Base-by-base conservation (phyloP, 2,329 filamentous ascomycete species). In the Pseudocercospora macadamiae region DNA sequence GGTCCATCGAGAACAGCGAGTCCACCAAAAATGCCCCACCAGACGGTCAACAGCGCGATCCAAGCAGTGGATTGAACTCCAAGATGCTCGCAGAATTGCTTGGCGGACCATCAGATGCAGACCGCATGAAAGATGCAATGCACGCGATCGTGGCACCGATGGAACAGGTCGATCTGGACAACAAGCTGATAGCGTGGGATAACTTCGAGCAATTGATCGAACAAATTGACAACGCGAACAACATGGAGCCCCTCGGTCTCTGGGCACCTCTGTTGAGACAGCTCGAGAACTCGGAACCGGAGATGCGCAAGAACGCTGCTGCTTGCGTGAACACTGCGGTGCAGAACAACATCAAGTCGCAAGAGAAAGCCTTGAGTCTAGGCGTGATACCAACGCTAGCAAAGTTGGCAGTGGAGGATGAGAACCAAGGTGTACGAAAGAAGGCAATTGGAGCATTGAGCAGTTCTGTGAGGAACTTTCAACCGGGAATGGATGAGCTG, bases 261-360 rank as follows among this genome's bases (percentile, higher is more conserved):
- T 99, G 95, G 95, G 83, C 84, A 9, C 91, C 91, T 8, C 80
- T 99, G 36, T 79, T 97, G 9, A 76, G 81, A 7, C 85, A 89
- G 63, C 80, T 99, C 12, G 80, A 82, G 51, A 82, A 87, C 69
- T 80, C 83, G 9, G 88, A 95, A 70, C 73, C 81, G 4, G 89
- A 95, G 63, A 80, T 96, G 70, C 82, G 93, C 64, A 86, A 82
- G 68, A 92, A 91, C 84, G 93, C 93, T 2, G 92, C 92, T n/a
- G 96, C 91, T 90, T 97, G 92, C 78, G 80, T 95, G 59, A 91
- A 91, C 51, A 97, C 93, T 4, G 93, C 95, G 8, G 95, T 99
- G 60, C 93, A 97, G 82, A 99, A 99, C 79, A 97, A 99, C 75
- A 83, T 84, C 67, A 89, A 88, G 73, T 87, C 86, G 51, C 95